A percentile compares a stretch with the other conserved stretches of the same genome.
phyloP scores from a whole-genome alignment of 371 early-diverging fungal genomes.

The Mucor sp. region DNA sequence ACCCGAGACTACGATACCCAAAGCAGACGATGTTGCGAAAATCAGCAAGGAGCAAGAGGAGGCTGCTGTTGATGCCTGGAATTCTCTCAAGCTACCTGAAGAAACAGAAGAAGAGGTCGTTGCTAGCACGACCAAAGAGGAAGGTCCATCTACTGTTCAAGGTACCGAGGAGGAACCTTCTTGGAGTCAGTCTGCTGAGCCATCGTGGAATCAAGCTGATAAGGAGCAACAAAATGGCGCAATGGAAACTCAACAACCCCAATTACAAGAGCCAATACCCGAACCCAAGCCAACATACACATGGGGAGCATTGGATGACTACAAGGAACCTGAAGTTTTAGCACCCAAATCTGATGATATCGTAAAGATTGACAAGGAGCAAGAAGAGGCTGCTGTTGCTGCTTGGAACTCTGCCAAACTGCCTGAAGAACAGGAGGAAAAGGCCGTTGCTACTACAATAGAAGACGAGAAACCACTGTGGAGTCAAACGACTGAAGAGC shows the following conservation, averaged over 20 bases:
- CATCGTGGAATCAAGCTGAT: too few species aligned
- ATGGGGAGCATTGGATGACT: neutral
- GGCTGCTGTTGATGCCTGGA: neutral
- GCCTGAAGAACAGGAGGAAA: neutral
- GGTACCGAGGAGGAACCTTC: neutral
- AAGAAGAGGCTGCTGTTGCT: conserved; percentile 2
- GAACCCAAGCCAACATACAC: too few species aligned
- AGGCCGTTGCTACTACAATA: neutral
- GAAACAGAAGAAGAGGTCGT: neutral
- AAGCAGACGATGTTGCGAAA: too few species aligned
- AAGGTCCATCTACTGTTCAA: too few species aligned
- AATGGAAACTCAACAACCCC: too few species aligned
- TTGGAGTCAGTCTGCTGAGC: too few species aligned
- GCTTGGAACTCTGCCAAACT: neutral
- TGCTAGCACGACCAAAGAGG: too few species aligned
- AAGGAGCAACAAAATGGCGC: too few species aligned
- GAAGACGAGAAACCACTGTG: too few species aligned
- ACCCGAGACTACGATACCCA: neutral
- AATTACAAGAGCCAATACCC: too few species aligned
- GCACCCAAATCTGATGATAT: neutral
- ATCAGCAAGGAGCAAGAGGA: too few species aligned
- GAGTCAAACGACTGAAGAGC: too few species aligned
- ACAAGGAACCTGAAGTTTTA: neutral
- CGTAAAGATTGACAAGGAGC: neutral
- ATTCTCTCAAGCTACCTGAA: neutral